phyloP scores from a whole-genome alignment of 306 rosid species.

The Astragalus glycyphyllos region DNA sequence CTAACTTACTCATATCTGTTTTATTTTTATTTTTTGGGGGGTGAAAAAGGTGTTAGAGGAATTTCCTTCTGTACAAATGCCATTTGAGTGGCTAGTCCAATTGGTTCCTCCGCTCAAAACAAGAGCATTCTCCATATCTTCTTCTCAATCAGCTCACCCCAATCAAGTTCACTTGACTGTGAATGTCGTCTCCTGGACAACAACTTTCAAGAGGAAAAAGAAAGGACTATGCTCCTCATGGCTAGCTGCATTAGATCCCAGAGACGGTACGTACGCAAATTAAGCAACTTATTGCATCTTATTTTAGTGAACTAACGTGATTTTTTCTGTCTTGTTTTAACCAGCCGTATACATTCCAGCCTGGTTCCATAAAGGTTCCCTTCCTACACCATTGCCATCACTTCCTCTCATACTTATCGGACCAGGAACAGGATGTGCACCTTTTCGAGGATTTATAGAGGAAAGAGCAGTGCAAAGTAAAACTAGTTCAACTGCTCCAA shows the following conservation, averaged over 20 bases:
- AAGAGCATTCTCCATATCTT: slow-evolving; percentile 88
- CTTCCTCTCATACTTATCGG: slow-evolving; percentile 90
- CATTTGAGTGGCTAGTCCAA: slow-evolving; percentile 93
- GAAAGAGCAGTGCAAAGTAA: slow-evolving; percentile 76
- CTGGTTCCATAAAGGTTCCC: slow-evolving; percentile 87
- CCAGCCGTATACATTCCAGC: slow-evolving; percentile 66
- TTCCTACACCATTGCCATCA: slow-evolving; percentile 75
- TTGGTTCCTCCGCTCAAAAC: slow-evolving; percentile 87
- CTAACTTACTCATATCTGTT: slow-evolving; percentile 29
- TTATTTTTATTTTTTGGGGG: neutral
- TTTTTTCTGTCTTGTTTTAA: slow-evolving; percentile 37
- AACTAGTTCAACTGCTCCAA: slow-evolving; percentile 65
- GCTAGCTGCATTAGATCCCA: slow-evolving; percentile 80
- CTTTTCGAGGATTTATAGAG: slow-evolving; percentile 83
- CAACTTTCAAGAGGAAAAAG: slow-evolving; percentile 80
- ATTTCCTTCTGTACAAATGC: slow-evolving; percentile 91
- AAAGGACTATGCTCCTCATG: slow-evolving; percentile 85
- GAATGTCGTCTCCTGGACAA: slow-evolving; percentile 75
- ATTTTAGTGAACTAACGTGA: neutral
- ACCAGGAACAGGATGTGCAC: slow-evolving; percentile 97
- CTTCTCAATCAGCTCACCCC: slow-evolving; percentile 70
- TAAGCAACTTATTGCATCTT: slow-evolving; percentile 2
- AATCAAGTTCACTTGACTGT: slow-evolving; percentile 90
- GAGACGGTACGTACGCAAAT: slow-evolving; percentile 52
- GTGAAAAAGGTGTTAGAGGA: slow-evolving; percentile 76